Percentiles rank a stretch among this genome's conserved stretches.
These are phyloP conservation scores for Trichoderma sp. DNA, from an alignment of 2,329 filamentous ascomycete species.

Conservation along the genomic window DNA sequence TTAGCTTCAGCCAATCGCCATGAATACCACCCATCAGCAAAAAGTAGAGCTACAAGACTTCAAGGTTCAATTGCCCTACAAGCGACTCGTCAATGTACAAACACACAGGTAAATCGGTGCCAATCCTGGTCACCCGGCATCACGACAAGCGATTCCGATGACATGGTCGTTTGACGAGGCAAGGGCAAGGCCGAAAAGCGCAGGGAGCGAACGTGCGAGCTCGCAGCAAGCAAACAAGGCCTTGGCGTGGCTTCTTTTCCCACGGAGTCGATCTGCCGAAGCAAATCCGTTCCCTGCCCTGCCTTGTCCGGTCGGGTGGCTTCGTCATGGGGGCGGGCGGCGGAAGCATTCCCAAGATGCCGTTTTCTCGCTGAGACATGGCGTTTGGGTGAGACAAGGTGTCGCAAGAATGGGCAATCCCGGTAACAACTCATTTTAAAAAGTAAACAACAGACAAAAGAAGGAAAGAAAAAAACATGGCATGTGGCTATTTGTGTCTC, in stretches of 20 bases:
- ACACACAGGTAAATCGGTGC: not conserved
- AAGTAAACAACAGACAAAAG: not conserved
- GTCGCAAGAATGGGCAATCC: not conserved
- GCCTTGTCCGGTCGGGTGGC: not conserved
- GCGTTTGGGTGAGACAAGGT: not conserved
- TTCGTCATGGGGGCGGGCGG: not conserved
- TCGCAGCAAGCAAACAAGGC: not conserved
- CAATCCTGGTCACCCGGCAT: not conserved
- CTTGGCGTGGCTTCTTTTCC: not conserved
- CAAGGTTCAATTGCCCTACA: not conserved
- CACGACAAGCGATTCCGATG: not conserved
- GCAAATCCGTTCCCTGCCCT: not conserved
- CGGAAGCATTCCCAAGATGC: not conserved
- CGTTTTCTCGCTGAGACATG: not conserved
- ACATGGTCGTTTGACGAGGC: not conserved
- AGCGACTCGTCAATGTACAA: not conserved
- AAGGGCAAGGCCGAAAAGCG: not conserved
- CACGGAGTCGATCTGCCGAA: slow-evolving; percentile 4
- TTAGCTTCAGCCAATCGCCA: not conserved
- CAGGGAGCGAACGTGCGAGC: not conserved
- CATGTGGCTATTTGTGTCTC: not conserved
- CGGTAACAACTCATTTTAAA: not conserved
- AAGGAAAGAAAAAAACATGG: not conserved
- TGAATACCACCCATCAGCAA: not conserved
- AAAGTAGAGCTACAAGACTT: not conserved